Conservation (phyloP, 805 yeast genomes). For the Brettanomyces nanus region DNA sequence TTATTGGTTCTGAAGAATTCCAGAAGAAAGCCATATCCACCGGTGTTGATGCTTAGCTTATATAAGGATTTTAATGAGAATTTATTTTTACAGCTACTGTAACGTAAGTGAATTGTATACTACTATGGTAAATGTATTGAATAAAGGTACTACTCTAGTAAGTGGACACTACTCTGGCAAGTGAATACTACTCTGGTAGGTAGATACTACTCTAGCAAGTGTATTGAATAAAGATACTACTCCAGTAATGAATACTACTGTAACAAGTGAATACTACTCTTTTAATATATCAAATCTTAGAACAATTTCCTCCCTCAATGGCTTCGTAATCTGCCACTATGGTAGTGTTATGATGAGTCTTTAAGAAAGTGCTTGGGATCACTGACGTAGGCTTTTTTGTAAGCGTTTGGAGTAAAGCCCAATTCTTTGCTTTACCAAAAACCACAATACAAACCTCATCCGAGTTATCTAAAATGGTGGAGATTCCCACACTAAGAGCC, state of each 20-base stretch:
- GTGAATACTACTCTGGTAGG: too few species aligned
- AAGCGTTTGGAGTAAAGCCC: conserved; percentile 40
- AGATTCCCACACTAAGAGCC: conserved; percentile 49
- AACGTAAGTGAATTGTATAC: too few species aligned
- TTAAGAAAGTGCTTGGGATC: conserved; percentile 44
- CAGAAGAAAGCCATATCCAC: background rate
- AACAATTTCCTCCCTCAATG: conserved; percentile 16
- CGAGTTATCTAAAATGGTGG: conserved; percentile 48
- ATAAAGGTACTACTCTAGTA: too few species aligned
- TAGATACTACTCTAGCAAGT: too few species aligned
- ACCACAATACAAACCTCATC: conserved; percentile 45
- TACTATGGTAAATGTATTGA: too few species aligned
- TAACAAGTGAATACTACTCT: too few species aligned
- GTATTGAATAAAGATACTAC: too few species aligned
- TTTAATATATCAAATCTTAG: too few species aligned
- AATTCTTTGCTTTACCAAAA: conserved; percentile 37
- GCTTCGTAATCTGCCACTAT: conserved; percentile 44
- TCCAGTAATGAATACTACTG: too few species aligned
- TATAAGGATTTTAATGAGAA: too few species aligned
- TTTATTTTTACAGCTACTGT: too few species aligned
- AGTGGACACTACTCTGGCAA: too few species aligned
- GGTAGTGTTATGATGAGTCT: conserved; percentile 36
- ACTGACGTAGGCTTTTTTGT: conserved; percentile 31
- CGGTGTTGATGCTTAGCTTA: background rate
- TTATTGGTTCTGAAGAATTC: background rate